phyloP scores from a whole-genome alignment of 2,329 filamentous ascomycete species.

The Tolypocladium ophioglossoides region DNA sequence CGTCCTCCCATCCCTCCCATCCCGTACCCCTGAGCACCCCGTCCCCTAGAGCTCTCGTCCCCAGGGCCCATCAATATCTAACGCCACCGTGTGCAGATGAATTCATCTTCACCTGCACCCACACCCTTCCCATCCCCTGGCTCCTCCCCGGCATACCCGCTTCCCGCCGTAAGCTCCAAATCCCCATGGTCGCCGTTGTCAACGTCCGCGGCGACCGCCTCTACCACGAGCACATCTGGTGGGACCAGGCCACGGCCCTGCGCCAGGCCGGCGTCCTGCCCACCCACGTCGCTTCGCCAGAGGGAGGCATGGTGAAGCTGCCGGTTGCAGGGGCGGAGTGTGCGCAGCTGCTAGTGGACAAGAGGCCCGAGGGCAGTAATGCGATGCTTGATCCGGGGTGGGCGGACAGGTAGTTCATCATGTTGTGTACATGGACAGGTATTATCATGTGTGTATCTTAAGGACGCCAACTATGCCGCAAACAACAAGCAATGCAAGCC shows the following conservation, averaged over 20 bases:
- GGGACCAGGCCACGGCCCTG: slow-evolving; percentile 54
- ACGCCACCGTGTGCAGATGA: no score
- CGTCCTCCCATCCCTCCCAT: no score
- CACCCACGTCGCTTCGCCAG: slow-evolving; percentile 34
- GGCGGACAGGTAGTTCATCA: background rate
- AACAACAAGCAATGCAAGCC: background rate
- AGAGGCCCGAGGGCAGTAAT: slow-evolving; percentile 6
- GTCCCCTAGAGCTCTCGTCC: no score
- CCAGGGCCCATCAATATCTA: no score
- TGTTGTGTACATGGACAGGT: no score
- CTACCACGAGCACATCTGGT: slow-evolving; percentile 55
- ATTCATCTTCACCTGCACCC: slow-evolving; percentile 53
- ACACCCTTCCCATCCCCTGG: slow-evolving; percentile 17
- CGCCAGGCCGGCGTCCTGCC: slow-evolving; percentile 41
- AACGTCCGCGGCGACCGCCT: slow-evolving; percentile 51
- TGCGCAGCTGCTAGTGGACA: slow-evolving; percentile 5
- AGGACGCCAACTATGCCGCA: no score
- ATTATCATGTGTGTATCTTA: no score
- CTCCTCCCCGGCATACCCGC: slow-evolving; percentile 39
- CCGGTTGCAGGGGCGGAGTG: slow-evolving; percentile 6
- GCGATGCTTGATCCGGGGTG: slow-evolving; percentile 22
- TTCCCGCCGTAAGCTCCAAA: slow-evolving; percentile 37
- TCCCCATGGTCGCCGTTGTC: slow-evolving; percentile 52
- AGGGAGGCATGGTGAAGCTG: slow-evolving; percentile 8
- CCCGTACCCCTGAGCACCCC: no score